phyloP scores from a whole-genome alignment of 768 basidiomycete species.

The Tulasnella sp. region DNA sequence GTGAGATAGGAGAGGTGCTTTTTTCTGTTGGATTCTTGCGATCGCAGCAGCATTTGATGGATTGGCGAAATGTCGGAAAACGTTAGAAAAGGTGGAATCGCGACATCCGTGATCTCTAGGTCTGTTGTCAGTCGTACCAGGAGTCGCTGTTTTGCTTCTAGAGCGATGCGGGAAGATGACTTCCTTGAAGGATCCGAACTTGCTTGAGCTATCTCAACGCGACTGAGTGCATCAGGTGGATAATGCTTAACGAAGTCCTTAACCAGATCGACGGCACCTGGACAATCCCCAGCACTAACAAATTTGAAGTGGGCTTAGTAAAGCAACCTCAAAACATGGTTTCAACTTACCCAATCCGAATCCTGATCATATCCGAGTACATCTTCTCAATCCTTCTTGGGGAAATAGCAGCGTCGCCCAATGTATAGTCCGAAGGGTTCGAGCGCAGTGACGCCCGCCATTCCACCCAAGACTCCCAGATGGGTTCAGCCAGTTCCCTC shows the following conservation, averaged over 20 bases:
- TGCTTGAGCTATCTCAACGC: neutral
- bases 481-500: constrained; percentile 39
- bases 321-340: constrained; percentile 31
- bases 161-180: constrained; percentile 32
- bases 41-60: neutral
- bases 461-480: constrained; percentile 54
- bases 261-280: constrained; percentile 43
- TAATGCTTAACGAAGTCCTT: constrained; percentile 50
- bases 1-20: constrained; percentile 6
- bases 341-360: constrained; percentile 44
- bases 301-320: constrained; percentile 24
- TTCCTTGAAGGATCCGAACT: neutral
- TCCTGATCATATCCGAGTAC: constrained; percentile 54
- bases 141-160: constrained; percentile 40
- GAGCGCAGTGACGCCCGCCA: constrained; percentile 12
- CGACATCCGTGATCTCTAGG: constrained; percentile 53
- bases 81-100: constrained; percentile 64
- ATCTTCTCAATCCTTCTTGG: constrained; percentile 44
- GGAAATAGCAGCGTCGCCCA: constrained; percentile 17
- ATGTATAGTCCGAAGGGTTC: neutral
- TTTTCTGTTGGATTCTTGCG: neutral
- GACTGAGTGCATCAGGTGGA: constrained; percentile 33
- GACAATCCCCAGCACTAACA: constrained; percentile 19
- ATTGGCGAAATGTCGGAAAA: constrained; percentile 51
- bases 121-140: constrained; percentile 55